Conservation (phyloP, 148 eudicot species). For the Camellia lanceoleosa region DNA sequence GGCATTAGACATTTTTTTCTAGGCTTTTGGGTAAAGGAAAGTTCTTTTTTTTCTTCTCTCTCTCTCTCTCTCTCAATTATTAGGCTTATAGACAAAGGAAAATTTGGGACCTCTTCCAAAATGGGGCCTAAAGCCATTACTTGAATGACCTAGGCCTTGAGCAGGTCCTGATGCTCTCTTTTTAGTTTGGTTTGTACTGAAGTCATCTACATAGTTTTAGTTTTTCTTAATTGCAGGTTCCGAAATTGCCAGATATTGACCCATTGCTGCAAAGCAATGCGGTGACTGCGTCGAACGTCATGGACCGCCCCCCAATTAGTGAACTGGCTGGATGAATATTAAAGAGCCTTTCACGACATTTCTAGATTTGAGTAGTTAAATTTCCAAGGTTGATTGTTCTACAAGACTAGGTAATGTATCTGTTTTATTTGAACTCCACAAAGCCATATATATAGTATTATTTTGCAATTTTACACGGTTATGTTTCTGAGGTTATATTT, state of each 20-base stretch:
- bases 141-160: no score
- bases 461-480: not conserved
- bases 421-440: not conserved
- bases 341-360: not conserved
- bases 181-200: not conserved
- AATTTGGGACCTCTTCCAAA: no score
- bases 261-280: conserved; percentile 77
- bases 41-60: no score
- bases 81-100: no score
- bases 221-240: conserved; percentile 52
- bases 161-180: not conserved
- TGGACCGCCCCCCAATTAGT: conserved; percentile 98
- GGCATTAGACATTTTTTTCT: no score
- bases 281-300: conserved; percentile 65
- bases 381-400: not conserved
- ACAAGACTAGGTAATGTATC: not conserved
- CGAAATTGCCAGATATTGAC: conserved; percentile 87
- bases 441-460: not conserved
- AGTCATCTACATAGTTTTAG: not conserved
- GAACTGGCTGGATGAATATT: conserved; percentile 71
- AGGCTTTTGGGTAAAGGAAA: no score
- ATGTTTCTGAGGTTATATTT: not conserved
- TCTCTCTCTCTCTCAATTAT: no score
- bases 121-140: no score
- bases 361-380: not conserved